Evolutionary conservation across 192 early-diverging fungal genomes (phyloP), one percentile per base, ranked within the genome.

Genomic region (Linnemannia zychae): DNA sequence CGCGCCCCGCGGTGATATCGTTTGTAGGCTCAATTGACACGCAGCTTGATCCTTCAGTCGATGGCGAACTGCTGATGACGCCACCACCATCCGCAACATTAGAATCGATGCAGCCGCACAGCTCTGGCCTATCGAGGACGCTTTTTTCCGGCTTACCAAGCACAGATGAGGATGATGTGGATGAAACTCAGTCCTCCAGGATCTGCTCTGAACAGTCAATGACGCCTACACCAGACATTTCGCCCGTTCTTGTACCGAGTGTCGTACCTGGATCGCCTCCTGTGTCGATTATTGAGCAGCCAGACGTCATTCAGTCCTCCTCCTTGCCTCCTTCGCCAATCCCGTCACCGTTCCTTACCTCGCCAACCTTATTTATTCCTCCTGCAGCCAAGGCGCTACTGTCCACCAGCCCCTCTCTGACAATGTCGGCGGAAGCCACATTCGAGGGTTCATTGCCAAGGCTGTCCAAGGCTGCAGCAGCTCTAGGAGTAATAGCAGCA

Each of bases 31-130:
- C 66, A 31, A 34, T 38, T 6, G 77, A 66, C 18, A 72, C 53
- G 22, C 28, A n/a, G 17, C 24, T 67, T 3, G 66, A 66, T 1
- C 28, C 17, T 0, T 31, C 66, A 22, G 31, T 37, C 24, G 75
- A 67, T 7, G 44, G 47, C 12, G 44, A 67, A 20, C 38, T 80
- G 18, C 78, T 49, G 3, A 67, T 73, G 47, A 73, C 78, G 0
- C 78, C 78, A 2, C 78, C 78, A n/a, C 78, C 63, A 0, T 80
- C 78, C 9, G 78, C 78, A 0, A 74, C 78, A 0, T 18, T 67
- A 13, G 72, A 49, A 52, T 74, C 72, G 17, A 20, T 80, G 46
- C 52, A 20, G 7, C 37, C 36, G 36, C 22, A 18, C 34, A 38
- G 4, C 37, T 68, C 67, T 38, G 36, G 67, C 18, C 67, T 17